Evolutionary conservation across 192 early-diverging fungal genomes (phyloP).

Genomic region (Spizellomyces sp.): DNA sequence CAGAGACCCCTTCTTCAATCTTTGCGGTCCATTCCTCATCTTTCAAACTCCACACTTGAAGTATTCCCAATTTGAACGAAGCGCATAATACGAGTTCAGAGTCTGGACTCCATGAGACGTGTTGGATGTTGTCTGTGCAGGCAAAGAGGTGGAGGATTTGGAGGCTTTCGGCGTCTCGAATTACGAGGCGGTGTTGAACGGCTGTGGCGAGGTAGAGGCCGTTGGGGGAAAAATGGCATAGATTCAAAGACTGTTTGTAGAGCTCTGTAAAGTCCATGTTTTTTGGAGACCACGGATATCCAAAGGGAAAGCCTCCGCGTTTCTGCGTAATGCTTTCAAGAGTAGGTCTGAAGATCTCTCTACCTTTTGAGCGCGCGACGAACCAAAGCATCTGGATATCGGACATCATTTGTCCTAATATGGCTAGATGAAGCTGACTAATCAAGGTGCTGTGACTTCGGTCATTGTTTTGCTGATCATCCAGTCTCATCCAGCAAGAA

Average conservation of each 20-base stretch:
- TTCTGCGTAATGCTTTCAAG: too few relatives aligned
- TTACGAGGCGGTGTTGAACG: slow-evolving; percentile 64
- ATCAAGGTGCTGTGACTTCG: too few relatives aligned
- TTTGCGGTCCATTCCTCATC: slow-evolving; percentile 60
- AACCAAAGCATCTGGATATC: too few relatives aligned
- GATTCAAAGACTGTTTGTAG: slow-evolving; percentile 62
- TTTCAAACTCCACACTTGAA: slow-evolving; percentile 61
- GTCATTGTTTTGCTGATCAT: too few relatives aligned
- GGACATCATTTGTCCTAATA: too few relatives aligned
- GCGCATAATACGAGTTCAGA: slow-evolving; percentile 61
- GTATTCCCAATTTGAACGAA: slow-evolving; percentile 43
- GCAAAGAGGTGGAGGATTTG: slow-evolving; percentile 63
- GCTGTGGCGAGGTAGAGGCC: slow-evolving; percentile 70
- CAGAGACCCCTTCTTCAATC: slow-evolving; percentile 55
- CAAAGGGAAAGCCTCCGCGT: too few relatives aligned
- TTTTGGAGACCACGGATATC: too few relatives aligned
- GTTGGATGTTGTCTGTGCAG: slow-evolving; percentile 49
- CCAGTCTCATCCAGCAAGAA: too few relatives aligned
- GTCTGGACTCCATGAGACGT: slow-evolving; percentile 69
- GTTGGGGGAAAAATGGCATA: slow-evolving; percentile 65
- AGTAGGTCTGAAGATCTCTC: too few relatives aligned
- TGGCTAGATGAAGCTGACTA: too few relatives aligned
- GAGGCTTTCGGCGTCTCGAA: slow-evolving; percentile 68
- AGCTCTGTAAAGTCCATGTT: slow-evolving; percentile 68
- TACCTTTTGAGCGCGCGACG: too few relatives aligned